These are phyloP conservation scores for Amanita inopinata DNA, from an alignment of 768 basidiomycete species.

Conservation along the genomic window DNA sequence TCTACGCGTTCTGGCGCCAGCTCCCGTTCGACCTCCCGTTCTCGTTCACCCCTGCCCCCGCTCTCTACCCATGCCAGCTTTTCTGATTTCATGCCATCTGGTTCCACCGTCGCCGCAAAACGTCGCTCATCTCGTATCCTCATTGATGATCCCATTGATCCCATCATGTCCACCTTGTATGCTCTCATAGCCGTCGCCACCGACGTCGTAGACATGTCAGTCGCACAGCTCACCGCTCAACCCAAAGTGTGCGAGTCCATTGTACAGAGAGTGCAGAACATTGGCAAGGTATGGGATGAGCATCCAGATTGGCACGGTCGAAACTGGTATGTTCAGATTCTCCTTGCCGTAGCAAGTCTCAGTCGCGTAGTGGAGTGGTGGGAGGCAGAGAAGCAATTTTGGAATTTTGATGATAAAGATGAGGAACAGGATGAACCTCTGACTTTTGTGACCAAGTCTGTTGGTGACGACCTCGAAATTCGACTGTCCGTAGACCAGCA, in stretches of 20 bases:
- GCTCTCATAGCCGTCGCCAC: conserved; percentile 90
- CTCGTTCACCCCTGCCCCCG: conserved; percentile 83
- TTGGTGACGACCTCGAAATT: conserved; percentile 39
- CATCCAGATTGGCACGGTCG: conserved; percentile 97
- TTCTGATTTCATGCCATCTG: conserved; percentile 37
- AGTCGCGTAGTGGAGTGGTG: conserved; percentile 98
- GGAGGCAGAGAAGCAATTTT: conserved; percentile 99
- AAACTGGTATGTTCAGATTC: conserved; percentile 95
- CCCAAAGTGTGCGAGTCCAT: conserved; percentile 80
- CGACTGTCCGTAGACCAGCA: conserved; percentile 27
- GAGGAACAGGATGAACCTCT: conserved; percentile 87
- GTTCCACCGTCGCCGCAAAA: conserved; percentile 38
- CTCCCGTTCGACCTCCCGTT: conserved; percentile 92
- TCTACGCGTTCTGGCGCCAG: conserved; percentile 66
- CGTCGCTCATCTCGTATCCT: conserved; percentile 77
- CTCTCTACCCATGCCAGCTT: conserved; percentile 56
- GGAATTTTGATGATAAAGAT: conserved; percentile 94
- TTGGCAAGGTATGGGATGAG: conserved; percentile 95
- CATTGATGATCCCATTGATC: conserved; percentile 79
- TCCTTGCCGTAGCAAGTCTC: conserved; percentile 91
- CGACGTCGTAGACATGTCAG: conserved; percentile 85
- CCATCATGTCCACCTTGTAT: conserved; percentile 84
- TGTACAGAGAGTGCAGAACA: conserved; percentile 83
- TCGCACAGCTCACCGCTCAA: conserved; percentile 75
- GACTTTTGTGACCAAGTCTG: conserved; percentile 88